Percentiles rank a stretch among this genome's conserved stretches.
These are phyloP conservation scores for Extremus antarcticus DNA, from an alignment of 495 filamentous ascomycete genomes.

Conservation along the genomic window DNA sequence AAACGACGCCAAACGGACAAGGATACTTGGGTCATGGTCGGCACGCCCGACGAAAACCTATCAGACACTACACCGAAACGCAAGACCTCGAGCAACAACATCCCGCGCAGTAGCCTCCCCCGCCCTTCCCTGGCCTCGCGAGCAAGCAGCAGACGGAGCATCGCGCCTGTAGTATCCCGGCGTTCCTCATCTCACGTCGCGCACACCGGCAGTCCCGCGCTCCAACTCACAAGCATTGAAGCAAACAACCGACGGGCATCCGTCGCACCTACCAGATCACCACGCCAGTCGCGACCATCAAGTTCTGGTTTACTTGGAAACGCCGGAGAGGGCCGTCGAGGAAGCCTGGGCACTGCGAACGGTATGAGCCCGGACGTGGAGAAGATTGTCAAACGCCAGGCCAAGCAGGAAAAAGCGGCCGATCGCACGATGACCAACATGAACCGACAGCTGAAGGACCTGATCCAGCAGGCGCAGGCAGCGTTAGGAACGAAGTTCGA, in stretches of 20 bases:
- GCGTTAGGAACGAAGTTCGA: slow-evolving; percentile 72
- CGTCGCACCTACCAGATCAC: slow-evolving; percentile 5
- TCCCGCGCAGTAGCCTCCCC: slow-evolving; percentile 7
- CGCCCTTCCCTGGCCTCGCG: slow-evolving; percentile 1
- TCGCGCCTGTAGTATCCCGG: neutral
- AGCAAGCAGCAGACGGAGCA: slow-evolving; percentile 1
- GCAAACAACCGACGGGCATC: slow-evolving; percentile 2
- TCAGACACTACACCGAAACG: slow-evolving; percentile 21
- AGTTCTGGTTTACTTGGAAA: too few relatives aligned
- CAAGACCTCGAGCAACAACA: slow-evolving; percentile 8
- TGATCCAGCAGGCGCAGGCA: slow-evolving; percentile 83
- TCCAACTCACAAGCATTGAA: neutral
- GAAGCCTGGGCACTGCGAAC: too few relatives aligned
- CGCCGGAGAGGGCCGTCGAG: too few relatives aligned
- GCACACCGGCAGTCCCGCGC: slow-evolving; percentile 28
- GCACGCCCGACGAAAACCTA: slow-evolving; percentile 24
- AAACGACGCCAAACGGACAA: slow-evolving; percentile 44
- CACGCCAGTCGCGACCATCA: neutral
- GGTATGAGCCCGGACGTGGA: slow-evolving; percentile 45
- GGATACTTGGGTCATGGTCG: slow-evolving; percentile 64
- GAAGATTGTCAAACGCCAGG: slow-evolving; percentile 51
- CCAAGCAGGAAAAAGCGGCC: slow-evolving; percentile 62
- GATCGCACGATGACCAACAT: slow-evolving; percentile 68
- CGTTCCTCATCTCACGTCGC: neutral
- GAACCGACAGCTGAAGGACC: slow-evolving; percentile 63